These are phyloP conservation scores for Candida fluviatilis DNA, from an alignment of 805 yeast species.

Conservation along the genomic window DNA sequence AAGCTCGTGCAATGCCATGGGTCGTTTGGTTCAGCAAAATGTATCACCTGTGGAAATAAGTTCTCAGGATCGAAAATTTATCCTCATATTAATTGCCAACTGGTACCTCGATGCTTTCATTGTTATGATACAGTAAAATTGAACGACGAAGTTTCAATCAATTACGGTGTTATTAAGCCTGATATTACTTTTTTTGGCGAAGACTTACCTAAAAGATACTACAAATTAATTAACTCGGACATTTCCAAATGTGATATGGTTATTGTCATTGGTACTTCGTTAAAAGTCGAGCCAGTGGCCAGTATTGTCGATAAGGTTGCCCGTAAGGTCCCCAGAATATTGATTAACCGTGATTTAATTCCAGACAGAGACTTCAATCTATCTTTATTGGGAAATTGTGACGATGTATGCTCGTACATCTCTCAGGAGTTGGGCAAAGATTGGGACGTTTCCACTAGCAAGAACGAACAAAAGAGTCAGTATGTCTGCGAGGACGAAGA, in stretches of 20 bases:
- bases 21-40: slow-evolving; percentile 83
- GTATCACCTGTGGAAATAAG: slow-evolving; percentile 67
- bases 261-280: slow-evolving; percentile 84
- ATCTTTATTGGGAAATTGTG: slow-evolving; percentile 74
- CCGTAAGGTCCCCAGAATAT: slow-evolving; percentile 73
- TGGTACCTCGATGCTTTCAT: slow-evolving; percentile 68
- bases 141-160: slow-evolving; percentile 29
- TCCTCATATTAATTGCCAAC: slow-evolving; percentile 51
- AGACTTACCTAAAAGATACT: slow-evolving; percentile 67
- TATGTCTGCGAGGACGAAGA: slow-evolving; percentile 6
- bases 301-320: slow-evolving; percentile 77
- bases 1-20: slow-evolving; percentile 89
- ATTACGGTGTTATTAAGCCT: slow-evolving; percentile 84
- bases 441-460: slow-evolving; percentile 20
- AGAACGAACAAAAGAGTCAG: slow-evolving; percentile 5
- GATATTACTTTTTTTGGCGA: slow-evolving; percentile 93
- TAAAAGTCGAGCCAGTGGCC: slow-evolving; percentile 89
- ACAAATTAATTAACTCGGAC: slow-evolving; percentile 56
- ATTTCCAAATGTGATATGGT: slow-evolving; percentile 68
- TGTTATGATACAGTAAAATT: slow-evolving; percentile 34
- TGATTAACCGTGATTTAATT: slow-evolving; percentile 74
- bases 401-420: slow-evolving; percentile 69
- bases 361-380: slow-evolving; percentile 77
- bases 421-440: slow-evolving; percentile 18
- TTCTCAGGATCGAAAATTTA: slow-evolving; percentile 65